Evolutionary conservation across 305 asterid genomes (phyloP).

Genomic region (Fraxinus xanthoxyloides): DNA sequence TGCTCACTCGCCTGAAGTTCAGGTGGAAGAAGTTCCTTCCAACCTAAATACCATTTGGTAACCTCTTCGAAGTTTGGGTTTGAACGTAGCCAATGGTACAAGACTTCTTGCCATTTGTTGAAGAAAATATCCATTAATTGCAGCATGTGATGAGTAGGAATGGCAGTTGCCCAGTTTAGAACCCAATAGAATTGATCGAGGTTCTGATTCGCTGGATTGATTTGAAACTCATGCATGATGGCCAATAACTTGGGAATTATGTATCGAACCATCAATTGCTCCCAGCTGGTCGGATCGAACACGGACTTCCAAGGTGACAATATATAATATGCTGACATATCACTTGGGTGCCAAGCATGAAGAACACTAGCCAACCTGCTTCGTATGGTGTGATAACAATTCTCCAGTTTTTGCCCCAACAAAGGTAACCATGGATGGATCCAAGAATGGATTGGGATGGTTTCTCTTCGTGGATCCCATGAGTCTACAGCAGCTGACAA

Average conservation of each 20-base stretch:
- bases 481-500: conserved; percentile 72
- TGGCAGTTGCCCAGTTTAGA: conserved; percentile 42
- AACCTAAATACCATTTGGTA: conserved; percentile 47
- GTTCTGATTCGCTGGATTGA: conserved; percentile 77
- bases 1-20: conserved; percentile 80
- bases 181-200: conserved; percentile 79
- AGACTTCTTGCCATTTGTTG: conserved; percentile 73
- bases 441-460: conserved; percentile 83
- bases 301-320: conserved; percentile 87
- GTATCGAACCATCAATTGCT: conserved; percentile 73
- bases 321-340: conserved; percentile 74
- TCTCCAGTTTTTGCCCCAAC: conserved; percentile 69
- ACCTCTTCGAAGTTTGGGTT: conserved; percentile 50
- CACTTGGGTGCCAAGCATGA: conserved; percentile 95
- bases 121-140: conserved; percentile 56
- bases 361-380: conserved; percentile 73
- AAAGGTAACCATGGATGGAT: conserved; percentile 93
- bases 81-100: conserved; percentile 50
- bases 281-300: conserved; percentile 89
- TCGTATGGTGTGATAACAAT: conserved; percentile 76
- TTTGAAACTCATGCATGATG: conserved; percentile 77
- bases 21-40: conserved; percentile 49
- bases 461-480: conserved; percentile 92
- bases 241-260: conserved; percentile 71
- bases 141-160: conserved; percentile 70